Evolutionary conservation across 2,329 filamentous ascomycete genomes (phyloP), one percentile per base, ranked within the genome.

Genomic region (Mycosphaerella arachidis): DNA sequence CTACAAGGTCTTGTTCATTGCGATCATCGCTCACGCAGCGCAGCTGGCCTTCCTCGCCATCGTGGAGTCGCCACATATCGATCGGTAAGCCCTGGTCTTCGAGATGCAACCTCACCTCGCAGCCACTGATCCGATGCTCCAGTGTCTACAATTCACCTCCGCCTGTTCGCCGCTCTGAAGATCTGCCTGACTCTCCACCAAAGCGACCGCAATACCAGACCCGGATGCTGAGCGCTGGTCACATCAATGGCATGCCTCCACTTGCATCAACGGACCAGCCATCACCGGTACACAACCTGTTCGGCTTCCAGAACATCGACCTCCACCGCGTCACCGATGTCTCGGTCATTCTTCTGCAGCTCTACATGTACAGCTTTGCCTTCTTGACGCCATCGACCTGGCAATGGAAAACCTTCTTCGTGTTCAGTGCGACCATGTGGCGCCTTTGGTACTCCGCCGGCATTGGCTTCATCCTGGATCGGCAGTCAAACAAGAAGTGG

Each of bases 1-100:
- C 81, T 97, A 97, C 78, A 92, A 93, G 71, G 93, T 99, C 60
- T 84, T 99, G 53, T 92, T 96, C 81, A 97, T 97, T 75, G 97
- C 94, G 58, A 93, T 99, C 70, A 78, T 95, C 71, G 94, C 93
- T 62, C 94, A 99, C 78, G 86, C 92, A 68, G 91, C 92, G 60
- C 94, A 99, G 78, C 93, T 99, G 75, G 88, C 88, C 61, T 99
- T 99, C 79, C 82, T 99, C 65, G 86, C 91, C 56, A 81, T 91
- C 62, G 91, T 99, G 65, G 94, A 99, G 78, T 96, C 95, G 71
- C 94, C 94, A 55, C 94, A 99, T 72, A 99, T 99, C 77, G 57
- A 59, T 31, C 53, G 57, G 63, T 66, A 57, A 60, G 63, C 56
- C 20, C 3, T 45, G 16, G 29, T 24, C 10, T 46, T 33, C 37